These are phyloP conservation scores for Thelonectria blattea DNA, from an alignment of 2,329 filamentous ascomycete species.

Conservation along the genomic window DNA sequence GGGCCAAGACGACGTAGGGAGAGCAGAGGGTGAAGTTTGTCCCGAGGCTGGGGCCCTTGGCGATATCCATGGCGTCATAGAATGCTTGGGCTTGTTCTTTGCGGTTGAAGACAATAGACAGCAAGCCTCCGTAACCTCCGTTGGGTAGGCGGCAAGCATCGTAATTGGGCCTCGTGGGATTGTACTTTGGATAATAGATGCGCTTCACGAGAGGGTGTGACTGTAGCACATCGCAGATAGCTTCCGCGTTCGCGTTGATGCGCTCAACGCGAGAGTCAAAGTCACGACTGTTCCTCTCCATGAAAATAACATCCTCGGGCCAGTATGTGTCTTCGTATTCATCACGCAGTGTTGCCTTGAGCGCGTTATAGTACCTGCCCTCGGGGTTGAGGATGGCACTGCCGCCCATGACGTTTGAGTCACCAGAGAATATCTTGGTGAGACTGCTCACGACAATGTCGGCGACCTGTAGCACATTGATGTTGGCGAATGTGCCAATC, in stretches of 20 bases:
- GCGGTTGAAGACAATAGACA: conserved; percentile 81
- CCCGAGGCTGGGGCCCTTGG: conserved; percentile 92
- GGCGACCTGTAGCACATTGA: conserved; percentile 87
- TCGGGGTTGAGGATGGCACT: conserved; percentile 70
- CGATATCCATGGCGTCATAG: conserved; percentile 83
- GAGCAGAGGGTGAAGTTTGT: conserved; percentile 96
- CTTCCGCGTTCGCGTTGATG: conserved; percentile 85
- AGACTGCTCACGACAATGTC: conserved; percentile 94
- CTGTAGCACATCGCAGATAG: conserved; percentile 75
- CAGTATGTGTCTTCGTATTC: conserved; percentile 91
- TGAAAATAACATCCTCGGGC: conserved; percentile 91
- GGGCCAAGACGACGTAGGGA: conserved; percentile 89
- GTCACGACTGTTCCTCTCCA: conserved; percentile 95
- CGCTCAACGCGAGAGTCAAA: conserved; percentile 82
- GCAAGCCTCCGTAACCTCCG: conserved; percentile 87
- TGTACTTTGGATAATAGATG: conserved; percentile 87
- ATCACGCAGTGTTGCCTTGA: conserved; percentile 70
- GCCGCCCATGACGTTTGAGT: conserved; percentile 98
- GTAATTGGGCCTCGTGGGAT: conserved; percentile 72
- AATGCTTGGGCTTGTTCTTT: conserved; percentile 77
- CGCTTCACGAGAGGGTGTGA: conserved; percentile 69
- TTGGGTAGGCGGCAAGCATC: conserved; percentile 75
- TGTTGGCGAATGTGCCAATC: conserved; percentile 94
- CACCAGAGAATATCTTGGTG: conserved; percentile 96
- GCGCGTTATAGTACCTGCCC: conserved; percentile 68